Evolutionary conservation across 192 early-diverging fungal species (phyloP).

Genomic region (Coemansia asiatica): DNA sequence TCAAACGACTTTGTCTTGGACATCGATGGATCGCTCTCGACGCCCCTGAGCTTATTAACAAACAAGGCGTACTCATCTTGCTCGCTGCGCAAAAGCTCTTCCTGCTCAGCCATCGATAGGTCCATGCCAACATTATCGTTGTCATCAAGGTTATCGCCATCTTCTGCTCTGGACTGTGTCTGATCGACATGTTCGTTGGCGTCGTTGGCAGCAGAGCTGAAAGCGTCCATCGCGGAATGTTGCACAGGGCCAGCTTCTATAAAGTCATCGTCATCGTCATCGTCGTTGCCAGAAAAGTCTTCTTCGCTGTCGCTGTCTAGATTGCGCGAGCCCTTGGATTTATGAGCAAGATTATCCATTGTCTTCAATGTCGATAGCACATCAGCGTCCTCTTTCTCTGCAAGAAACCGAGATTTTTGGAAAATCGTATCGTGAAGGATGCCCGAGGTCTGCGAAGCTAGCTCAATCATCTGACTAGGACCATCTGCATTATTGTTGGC

Average conservation of each 20-base stretch:
- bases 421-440: slow-evolving; percentile 18
- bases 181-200: neutral
- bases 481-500: neutral
- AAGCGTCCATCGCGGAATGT: neutral
- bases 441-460: neutral
- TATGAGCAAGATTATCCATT: neutral
- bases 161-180: neutral
- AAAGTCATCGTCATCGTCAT: slow-evolving; percentile 38
- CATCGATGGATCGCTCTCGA: neutral
- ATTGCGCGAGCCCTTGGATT: neutral
- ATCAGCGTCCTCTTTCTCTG: neutral
- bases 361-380: neutral
- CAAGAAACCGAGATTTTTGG: slow-evolving; percentile 23
- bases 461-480: neutral
- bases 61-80: slow-evolving; percentile 69
- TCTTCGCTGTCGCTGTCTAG: slow-evolving; percentile 29
- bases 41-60: slow-evolving; percentile 31
- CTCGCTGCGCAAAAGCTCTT: slow-evolving; percentile 50
- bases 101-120: slow-evolving; percentile 13
- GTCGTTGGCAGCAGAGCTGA: neutral
- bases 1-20: slow-evolving; percentile 3
- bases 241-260: neutral
- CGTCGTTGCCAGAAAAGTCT: slow-evolving; percentile 10
- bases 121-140: slow-evolving; percentile 50
- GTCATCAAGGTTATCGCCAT: slow-evolving; percentile 20